Conservation (phyloP, 345 rosid species). For the Ceriops decandra region DNA sequence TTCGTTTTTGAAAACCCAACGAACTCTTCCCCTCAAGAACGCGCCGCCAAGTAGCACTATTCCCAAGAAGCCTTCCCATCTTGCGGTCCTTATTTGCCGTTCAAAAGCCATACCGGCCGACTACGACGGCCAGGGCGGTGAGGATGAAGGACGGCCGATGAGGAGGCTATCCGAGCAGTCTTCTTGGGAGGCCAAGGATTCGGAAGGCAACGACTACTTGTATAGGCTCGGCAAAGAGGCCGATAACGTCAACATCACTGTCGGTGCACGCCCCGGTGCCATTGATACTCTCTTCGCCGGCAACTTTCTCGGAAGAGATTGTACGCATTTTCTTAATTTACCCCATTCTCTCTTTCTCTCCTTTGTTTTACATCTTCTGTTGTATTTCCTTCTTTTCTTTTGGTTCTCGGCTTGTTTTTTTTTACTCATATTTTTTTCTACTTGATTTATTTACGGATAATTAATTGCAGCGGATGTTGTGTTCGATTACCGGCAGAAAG, state of each 20-base stretch:
- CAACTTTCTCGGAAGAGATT: slow-evolving; percentile 82
- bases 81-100: too few species aligned
- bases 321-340: slow-evolving; percentile 26
- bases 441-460: too few species aligned
- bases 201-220: slow-evolving; percentile 73
- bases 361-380: background rate
- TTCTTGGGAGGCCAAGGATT: slow-evolving; percentile 83
- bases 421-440: too few species aligned
- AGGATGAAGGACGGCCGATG: slow-evolving; percentile 1
- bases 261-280: slow-evolving; percentile 78
- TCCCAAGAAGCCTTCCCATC: too few species aligned
- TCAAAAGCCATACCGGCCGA: too few species aligned
- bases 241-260: slow-evolving; percentile 81
- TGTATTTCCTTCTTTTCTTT: background rate
- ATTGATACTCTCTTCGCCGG: slow-evolving; percentile 80
- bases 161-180: slow-evolving; percentile 72
- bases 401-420: background rate
- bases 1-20: too few species aligned
- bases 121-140: too few species aligned
- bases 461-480: slow-evolving; percentile 73
- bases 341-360: background rate
- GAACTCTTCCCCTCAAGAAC: too few species aligned
- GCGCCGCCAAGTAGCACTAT: too few species aligned
- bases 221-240: slow-evolving; percentile 82
- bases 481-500: slow-evolving; percentile 93